Evolutionary conservation across 2,329 filamentous ascomycete species (phyloP).

Genomic region (Stromatinia cepivora): DNA sequence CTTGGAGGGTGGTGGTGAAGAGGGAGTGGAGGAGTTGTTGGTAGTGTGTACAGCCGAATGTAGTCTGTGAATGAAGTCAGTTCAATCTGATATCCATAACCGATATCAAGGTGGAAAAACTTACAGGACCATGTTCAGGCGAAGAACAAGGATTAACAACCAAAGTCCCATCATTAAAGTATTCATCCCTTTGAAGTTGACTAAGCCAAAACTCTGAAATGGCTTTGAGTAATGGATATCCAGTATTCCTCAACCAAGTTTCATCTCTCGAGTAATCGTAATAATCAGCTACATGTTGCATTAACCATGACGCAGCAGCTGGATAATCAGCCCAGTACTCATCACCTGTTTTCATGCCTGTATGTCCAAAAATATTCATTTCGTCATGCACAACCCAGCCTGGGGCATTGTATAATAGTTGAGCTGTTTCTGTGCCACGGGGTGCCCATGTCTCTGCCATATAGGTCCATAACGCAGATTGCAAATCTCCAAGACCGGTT

Average conservation of each 20-base stretch:
- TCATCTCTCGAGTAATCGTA: constrained; percentile 54
- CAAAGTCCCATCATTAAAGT: constrained; percentile 52
- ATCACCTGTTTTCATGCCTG: constrained; percentile 48
- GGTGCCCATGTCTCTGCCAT: constrained; percentile 56
- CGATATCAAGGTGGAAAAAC: not conserved
- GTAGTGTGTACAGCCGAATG: constrained; percentile 55
- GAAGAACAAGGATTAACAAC: constrained; percentile 60
- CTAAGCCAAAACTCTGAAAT: constrained; percentile 57
- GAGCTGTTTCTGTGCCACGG: constrained; percentile 53
- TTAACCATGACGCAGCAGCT: constrained; percentile 57
- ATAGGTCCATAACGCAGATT: constrained; percentile 52
- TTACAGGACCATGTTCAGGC: constrained; percentile 53
- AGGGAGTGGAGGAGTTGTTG: constrained; percentile 52
- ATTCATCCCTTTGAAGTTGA: constrained; percentile 52
- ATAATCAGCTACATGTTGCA: constrained; percentile 59
- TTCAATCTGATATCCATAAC: not conserved
- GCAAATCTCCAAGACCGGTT: constrained; percentile 50
- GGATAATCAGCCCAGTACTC: constrained; percentile 47
- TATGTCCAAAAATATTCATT: constrained; percentile 60
- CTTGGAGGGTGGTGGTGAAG: constrained; percentile 23
- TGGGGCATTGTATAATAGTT: constrained; percentile 52
- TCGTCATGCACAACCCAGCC: constrained; percentile 59
- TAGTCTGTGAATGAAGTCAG: constrained; percentile 40
- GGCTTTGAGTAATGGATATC: constrained; percentile 56
- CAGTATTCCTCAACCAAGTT: constrained; percentile 49